phyloP scores from a whole-genome alignment of 345 rosid species.

The Conringia planisiliqua region DNA sequence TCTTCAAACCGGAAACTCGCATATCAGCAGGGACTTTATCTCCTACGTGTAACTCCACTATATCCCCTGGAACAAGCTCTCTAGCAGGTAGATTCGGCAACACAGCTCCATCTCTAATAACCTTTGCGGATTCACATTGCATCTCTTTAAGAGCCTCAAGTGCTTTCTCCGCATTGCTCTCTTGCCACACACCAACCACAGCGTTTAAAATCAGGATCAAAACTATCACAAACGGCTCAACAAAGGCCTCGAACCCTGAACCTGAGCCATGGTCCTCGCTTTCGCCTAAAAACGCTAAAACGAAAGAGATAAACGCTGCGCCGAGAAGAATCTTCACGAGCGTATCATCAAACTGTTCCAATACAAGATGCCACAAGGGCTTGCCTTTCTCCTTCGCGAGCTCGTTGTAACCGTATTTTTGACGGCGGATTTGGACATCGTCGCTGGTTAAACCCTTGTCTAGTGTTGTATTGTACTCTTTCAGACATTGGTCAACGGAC shows the following conservation, averaged over 20 bases:
- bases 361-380: conserved; percentile 72
- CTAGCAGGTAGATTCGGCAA: conserved; percentile 70
- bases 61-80: conserved; percentile 86
- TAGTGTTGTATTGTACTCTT: conserved; percentile 57
- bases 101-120: conserved; percentile 63
- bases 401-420: conserved; percentile 75
- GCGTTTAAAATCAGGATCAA: conserved; percentile 77
- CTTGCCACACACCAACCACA: conserved; percentile 96
- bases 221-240: conserved; percentile 84
- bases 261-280: conserved; percentile 40
- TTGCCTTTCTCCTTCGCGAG: conserved; percentile 83
- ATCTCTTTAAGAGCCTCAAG: conserved; percentile 91
- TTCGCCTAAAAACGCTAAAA: conserved; percentile 71
- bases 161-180: conserved; percentile 87
- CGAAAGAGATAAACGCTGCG: conserved; percentile 79
- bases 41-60: conserved; percentile 80
- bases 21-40: conserved; percentile 93
- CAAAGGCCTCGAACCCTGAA: conserved; percentile 65
- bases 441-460: conserved; percentile 61
- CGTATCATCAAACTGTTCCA: conserved; percentile 84
- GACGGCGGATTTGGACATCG: conserved; percentile 65
- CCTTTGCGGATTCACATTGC: conserved; percentile 83
- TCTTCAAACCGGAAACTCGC: conserved; percentile 64
- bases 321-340: conserved; percentile 88
- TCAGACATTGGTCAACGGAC: conserved; percentile 77